These are phyloP conservation scores for Amphicarpaea edgeworthii DNA, from an alignment of 306 rosid species.

Conservation along the genomic window DNA sequence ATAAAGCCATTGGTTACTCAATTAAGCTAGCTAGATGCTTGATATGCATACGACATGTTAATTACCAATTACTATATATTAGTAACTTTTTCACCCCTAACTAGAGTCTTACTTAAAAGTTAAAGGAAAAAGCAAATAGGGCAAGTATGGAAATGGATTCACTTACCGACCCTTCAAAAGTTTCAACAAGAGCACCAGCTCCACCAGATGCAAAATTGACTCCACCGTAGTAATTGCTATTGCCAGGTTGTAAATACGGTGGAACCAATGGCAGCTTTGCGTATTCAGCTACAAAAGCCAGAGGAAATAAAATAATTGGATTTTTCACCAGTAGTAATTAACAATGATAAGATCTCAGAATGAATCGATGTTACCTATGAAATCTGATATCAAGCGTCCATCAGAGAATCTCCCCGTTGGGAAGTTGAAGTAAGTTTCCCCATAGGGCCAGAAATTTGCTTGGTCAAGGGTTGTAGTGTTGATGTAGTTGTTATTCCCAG, in stretches of 20 bases:
- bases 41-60: slow-evolving; percentile 7
- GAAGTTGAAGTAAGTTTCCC: slow-evolving; percentile 72
- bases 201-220: slow-evolving; percentile 91
- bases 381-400: slow-evolving; percentile 86
- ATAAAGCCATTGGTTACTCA: slow-evolving; percentile 12
- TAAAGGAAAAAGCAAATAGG: background rate
- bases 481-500: slow-evolving; percentile 96
- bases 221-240: slow-evolving; percentile 58
- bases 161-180: slow-evolving; percentile 77
- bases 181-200: slow-evolving; percentile 86
- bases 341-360: slow-evolving; percentile 30
- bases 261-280: slow-evolving; percentile 75
- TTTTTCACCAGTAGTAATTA: slow-evolving; percentile 44
- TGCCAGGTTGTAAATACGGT: slow-evolving; percentile 81
- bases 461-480: slow-evolving; percentile 86
- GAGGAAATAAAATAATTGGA: background rate
- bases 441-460: slow-evolving; percentile 96
- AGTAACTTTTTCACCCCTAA: background rate
- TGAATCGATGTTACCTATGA: slow-evolving; percentile 64
- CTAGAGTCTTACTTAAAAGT: background rate
- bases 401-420: slow-evolving; percentile 95
- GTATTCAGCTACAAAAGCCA: slow-evolving; percentile 64
- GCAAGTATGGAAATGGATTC: slow-evolving; percentile 33
- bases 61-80: background rate
- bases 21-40: slow-evolving; percentile 21